Base-by-base conservation (phyloP, 192 early-diverging fungal genomes). In the Rhizoclosmatium globosum region DNA sequence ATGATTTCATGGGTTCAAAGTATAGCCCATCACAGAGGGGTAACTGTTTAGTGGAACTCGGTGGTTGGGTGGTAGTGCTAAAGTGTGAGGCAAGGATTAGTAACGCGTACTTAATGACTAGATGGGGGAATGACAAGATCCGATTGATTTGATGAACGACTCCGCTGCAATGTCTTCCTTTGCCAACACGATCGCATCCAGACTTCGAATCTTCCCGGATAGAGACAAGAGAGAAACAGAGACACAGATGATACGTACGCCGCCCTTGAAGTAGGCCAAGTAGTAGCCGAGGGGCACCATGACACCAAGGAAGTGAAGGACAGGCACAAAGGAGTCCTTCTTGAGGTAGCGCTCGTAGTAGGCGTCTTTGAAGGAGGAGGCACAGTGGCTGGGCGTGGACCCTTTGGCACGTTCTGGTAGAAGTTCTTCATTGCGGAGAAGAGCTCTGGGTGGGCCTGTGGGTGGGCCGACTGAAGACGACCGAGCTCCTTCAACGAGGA, bases 391-490 rank as follows among this genome's bases (percentile, higher is more conserved):
- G 85, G 76, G 31, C 64, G 68, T 56, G 81, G 68, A 45, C 87
- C 89, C 80, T 90, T 89, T 45, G 88, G 88, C 7, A 89, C 71
- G 50, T 72, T 46, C 68, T 74, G 38, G 83, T 89, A 89, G 77
- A 89, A 83, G 64, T 43, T 44, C 84, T 87, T 87, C 84, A 89
- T 87, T 68, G 79, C 81, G 38, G 47, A 43, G 76, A 89, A 89
- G 42, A 87, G 60, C 67, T 85, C 83, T 17, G 88, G 88, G 82
- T 89, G 88, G 7, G 85, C 85, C 82, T 85, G 84, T 4, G 88
- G 85, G 80, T 84, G 82, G 15, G 77, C 75, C 4, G 82, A 84
- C 59, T 79, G 77, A 2, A 89, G 81, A 47, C 75, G 73, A 47
- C 87, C 87, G 69, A 89, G 59, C 73, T 89, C 85, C 79, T 83